Conservation (phyloP, 208 protist species). For the Trypanosoma melophagium region DNA sequence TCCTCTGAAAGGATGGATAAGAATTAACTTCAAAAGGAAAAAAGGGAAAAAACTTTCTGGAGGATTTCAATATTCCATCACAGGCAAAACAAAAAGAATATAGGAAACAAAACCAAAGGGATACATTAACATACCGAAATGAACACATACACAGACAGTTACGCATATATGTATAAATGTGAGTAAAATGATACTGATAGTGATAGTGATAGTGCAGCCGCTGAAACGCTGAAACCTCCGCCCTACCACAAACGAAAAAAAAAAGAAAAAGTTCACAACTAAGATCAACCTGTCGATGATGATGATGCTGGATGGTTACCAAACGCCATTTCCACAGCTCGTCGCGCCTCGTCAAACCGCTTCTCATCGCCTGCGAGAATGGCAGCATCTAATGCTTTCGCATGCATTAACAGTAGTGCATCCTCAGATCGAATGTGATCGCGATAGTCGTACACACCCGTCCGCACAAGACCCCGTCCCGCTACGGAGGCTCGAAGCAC, state of each 20-base stretch:
- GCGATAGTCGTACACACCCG: slow-evolving; percentile 55
- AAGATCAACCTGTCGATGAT: background rate
- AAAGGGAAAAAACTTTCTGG: no score
- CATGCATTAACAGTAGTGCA: slow-evolving; percentile 46
- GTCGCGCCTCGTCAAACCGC: slow-evolving; percentile 56
- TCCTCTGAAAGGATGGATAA: no score
- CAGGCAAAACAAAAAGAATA: no score
- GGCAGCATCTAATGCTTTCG: slow-evolving; percentile 59
- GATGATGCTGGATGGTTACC: background rate
- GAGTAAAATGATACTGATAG: no score
- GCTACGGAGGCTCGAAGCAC: slow-evolving; percentile 66
- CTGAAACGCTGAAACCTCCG: no score
- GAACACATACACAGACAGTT: no score
- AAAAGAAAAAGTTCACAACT: slow-evolving; percentile 11
- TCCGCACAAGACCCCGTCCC: slow-evolving; percentile 69
- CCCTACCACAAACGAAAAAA: slow-evolving; percentile 13
- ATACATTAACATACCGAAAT: no score
- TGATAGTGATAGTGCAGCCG: no score
- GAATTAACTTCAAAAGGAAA: no score
- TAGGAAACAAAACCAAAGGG: no score
- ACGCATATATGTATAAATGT: no score
- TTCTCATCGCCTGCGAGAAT: slow-evolving; percentile 67
- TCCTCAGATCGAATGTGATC: slow-evolving; percentile 21
- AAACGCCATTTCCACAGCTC: slow-evolving; percentile 48
- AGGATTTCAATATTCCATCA: no score